phyloP scores from a whole-genome alignment of 345 rosid species.

The Hypericum androsaemum region DNA sequence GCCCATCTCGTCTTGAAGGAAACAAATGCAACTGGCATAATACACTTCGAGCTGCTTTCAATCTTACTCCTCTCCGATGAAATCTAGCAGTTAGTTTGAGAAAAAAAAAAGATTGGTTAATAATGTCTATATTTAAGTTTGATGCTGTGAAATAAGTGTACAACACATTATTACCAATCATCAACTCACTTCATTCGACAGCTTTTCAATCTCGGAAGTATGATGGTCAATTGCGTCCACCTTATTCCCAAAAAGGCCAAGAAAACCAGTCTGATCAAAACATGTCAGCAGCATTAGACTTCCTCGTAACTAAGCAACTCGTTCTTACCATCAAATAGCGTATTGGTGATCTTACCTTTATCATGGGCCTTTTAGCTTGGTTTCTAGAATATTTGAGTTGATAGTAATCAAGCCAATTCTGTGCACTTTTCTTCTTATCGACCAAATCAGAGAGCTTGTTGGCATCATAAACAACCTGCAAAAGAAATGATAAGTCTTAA shows the following conservation, averaged over 20 bases:
- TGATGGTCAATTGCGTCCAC: constrained; percentile 73
- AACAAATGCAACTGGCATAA: constrained; percentile 78
- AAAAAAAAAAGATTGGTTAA: neutral
- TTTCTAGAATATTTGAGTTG: constrained; percentile 63
- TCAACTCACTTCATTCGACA: constrained; percentile 45
- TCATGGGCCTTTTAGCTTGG: constrained; percentile 37
- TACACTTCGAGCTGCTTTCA: constrained; percentile 32
- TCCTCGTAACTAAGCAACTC: no score
- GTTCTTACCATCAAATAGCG: neutral
- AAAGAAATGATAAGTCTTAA: constrained; percentile 4
- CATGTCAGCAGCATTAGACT: neutral
- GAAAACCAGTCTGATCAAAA: constrained; percentile 55
- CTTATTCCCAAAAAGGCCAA: constrained; percentile 56
- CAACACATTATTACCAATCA: neutral
- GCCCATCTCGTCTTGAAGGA: constrained; percentile 91
- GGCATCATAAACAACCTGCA: constrained; percentile 76
- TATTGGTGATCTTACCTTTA: constrained; percentile 34
- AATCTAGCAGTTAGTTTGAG: constrained; percentile 35
- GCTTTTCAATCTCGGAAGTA: constrained; percentile 44
- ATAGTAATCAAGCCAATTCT: constrained; percentile 82
- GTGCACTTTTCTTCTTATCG: constrained; percentile 48
- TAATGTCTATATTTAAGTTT: neutral
- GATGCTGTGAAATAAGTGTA: neutral
- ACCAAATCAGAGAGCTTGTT: constrained; percentile 55
- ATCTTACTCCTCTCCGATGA: constrained; percentile 48